These are phyloP conservation scores for Solanum virginianum DNA, from an alignment of 257 asterid species.

Conservation along the genomic window DNA sequence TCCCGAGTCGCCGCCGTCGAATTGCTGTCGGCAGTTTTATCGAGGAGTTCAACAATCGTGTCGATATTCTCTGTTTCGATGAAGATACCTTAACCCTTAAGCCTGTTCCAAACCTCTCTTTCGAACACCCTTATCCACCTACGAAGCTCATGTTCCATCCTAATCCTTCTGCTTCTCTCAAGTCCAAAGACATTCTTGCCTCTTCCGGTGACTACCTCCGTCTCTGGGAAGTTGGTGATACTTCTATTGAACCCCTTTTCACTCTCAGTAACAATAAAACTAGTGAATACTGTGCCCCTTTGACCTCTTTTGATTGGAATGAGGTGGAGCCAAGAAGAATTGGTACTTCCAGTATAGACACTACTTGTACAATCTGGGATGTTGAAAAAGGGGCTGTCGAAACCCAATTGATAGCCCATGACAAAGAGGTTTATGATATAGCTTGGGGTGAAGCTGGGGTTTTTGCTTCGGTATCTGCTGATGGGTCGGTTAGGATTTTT, in stretches of 20 bases:
- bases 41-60: constrained; percentile 64
- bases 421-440: constrained; percentile 88
- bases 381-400: constrained; percentile 68
- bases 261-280: constrained; percentile 55
- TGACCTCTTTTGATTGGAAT: constrained; percentile 93
- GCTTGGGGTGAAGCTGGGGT: constrained; percentile 95
- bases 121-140: constrained; percentile 86
- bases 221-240: constrained; percentile 54
- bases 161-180: constrained; percentile 21
- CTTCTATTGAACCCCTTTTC: constrained; percentile 30
- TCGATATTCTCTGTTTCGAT: constrained; percentile 64
- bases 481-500: constrained; percentile 77
- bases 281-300: constrained; percentile 73
- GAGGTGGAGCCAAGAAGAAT: constrained; percentile 67
- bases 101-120: constrained; percentile 44
- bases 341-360: constrained; percentile 81
- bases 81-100: constrained; percentile 41
- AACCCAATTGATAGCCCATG: constrained; percentile 79
- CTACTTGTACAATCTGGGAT: constrained; percentile 92
- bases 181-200: constrained; percentile 47
- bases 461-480: constrained; percentile 81
- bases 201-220: constrained; percentile 94
- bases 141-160: constrained; percentile 81
- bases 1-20: constrained; percentile 22
- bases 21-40: constrained; percentile 70